Evolutionary conservation across 2,329 filamentous ascomycete genomes (phyloP), one percentile per base, ranked within the genome.

Genomic region (Neoarthrinium moseri): DNA sequence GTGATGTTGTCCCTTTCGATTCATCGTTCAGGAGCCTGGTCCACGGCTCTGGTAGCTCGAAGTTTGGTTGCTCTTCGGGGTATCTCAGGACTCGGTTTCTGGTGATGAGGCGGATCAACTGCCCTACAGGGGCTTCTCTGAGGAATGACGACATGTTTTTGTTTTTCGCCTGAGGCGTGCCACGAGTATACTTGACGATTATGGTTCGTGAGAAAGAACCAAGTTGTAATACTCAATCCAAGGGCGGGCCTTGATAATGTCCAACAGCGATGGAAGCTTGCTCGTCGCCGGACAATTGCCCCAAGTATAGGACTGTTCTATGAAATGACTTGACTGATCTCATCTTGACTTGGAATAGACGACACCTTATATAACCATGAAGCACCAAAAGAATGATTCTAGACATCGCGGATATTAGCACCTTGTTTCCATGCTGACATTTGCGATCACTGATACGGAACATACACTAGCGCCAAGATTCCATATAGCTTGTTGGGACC

Each of bases 21-120:
- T 45, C 51, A 4, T 49, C 37, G 27, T 51, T 45, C 4, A 50
- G 33, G 24, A 51, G 33, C 15, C 39, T 38, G 17, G 33, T 24
- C 53, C 51, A 56, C 35, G 47, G 15, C 15, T 54, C 56, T 15
- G 54, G 54, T 15, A 59, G 50, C 21, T 49, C 42, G 46, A 57
- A 59, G 44, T 51, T 46, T 33, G 49, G 18, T 23, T 50, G 37
- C 48, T 55, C 54, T 44, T 58, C 53, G 13, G 52, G 48, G 20
- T 57, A 59, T 38, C 49, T 45, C 13, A 57, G 46, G 3, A 56
- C 21, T 11, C 53, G 55, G 47, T 62, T 62, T 15, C 50, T 34
- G 6, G 57, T 61, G n/a, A 60, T 15, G 6, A 58, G 51, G 6
- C 63, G 61, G 35, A 67, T 47, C 22, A 59, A 33, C 8, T 56